Base-by-base conservation (phyloP, 331 rosid genomes). In the Ulmus americana region DNA sequence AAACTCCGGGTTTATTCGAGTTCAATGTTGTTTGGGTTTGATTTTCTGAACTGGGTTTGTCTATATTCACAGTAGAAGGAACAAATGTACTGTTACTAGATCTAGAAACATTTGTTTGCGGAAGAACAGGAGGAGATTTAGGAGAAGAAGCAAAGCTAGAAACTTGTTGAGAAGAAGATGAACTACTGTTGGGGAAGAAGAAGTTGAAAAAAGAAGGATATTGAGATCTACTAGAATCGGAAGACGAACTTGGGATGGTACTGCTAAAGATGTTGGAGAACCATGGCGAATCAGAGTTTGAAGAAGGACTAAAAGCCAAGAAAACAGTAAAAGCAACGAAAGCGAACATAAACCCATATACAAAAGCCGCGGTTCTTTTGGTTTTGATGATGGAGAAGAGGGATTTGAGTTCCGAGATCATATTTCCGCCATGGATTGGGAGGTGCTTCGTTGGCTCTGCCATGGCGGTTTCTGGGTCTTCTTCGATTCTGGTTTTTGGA, bases 311-410 rank as follows among this genome's bases (percentile, higher is more conserved):
- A 50, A 85, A 85, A 41, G 88, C 90, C 57, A 94, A 45, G 82
- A 94, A 85, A 38, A 77, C 70, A 9, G 99, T 94, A 80, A 87
- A 73, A 70, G 68, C 74, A 45, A 94, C 77, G 63, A 90, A 90
- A 15, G 84, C 79, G 6, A 94, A 68, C 73, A 77, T 73, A 43
- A 81, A 84, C 61, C 85, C 91, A 68, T 85, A 94, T 0, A 79
- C 85, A 61, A 89, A 82, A 59, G 89, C 80, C 0, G 76, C 53
- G 0, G 95, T 85, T 69, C 78, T 81, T 80, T 85, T 82, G 38
- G 91, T 65, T 74, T 77, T 90, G 77, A 87, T 45, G 69, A 85
- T 6, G 60, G 90, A 45, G 76, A 87, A 76, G 71, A 87, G 83
- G 60, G 61, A 79, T 61, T 60, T 82, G 18, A 87, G 53, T 83